Percentiles rank a stretch among this genome's conserved stretches.
Evolutionary conservation across 371 early-diverging fungal species (phyloP).

Genomic region (Mucor mucedo): DNA sequence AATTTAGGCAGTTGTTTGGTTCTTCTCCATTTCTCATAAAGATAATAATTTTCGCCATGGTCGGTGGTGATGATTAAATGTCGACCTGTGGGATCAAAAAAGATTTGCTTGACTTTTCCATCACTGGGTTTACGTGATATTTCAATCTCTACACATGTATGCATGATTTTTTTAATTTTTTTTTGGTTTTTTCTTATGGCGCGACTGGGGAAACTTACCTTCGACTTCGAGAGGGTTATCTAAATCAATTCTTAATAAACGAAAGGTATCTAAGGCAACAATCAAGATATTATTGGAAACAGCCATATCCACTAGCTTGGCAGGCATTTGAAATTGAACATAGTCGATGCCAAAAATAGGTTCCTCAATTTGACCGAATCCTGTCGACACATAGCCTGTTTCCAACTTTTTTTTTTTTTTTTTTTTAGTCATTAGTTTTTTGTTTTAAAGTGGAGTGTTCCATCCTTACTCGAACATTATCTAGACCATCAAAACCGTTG

Average conservation of each 20-base stretch:
- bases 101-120: slow-evolving; percentile 70
- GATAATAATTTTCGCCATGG: slow-evolving; percentile 87
- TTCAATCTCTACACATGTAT: slow-evolving; percentile 68
- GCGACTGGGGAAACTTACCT: slow-evolving; percentile 13
- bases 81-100: slow-evolving; percentile 87
- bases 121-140: slow-evolving; percentile 68
- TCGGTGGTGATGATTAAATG: slow-evolving; percentile 86
- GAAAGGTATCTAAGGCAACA: slow-evolving; percentile 69
- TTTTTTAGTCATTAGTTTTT: background rate
- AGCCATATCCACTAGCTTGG: slow-evolving; percentile 65
- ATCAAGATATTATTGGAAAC: slow-evolving; percentile 84
- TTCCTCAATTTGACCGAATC: slow-evolving; percentile 49
- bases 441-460: background rate
- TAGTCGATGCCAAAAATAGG: slow-evolving; percentile 78
- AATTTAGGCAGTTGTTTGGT: slow-evolving; percentile 73
- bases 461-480: slow-evolving; percentile 32
- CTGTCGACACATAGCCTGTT: slow-evolving; percentile 59
- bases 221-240: slow-evolving; percentile 41
- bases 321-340: slow-evolving; percentile 84
- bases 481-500: slow-evolving; percentile 26
- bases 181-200: too few relatives aligned
- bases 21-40: slow-evolving; percentile 78
- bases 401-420: slow-evolving; percentile 46
- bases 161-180: too few relatives aligned
- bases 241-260: slow-evolving; percentile 79